These are phyloP conservation scores for Stachybotrys elegans DNA, from an alignment of 2,329 filamentous ascomycete genomes.

Conservation along the genomic window DNA sequence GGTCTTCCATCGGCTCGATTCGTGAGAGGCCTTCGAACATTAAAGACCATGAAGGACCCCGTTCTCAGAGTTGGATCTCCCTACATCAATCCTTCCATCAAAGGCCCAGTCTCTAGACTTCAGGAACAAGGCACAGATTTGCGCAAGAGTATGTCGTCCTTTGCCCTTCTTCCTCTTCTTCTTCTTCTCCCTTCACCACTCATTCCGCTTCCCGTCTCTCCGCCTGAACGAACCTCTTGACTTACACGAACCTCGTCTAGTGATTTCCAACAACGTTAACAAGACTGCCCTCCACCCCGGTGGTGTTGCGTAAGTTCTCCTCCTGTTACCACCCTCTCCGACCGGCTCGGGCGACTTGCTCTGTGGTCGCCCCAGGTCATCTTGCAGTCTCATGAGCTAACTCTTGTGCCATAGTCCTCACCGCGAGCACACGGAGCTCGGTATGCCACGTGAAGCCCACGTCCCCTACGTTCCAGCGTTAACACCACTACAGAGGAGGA, in stretches of 20 bases:
- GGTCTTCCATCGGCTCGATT: not conserved
- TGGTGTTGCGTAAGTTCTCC: slow-evolving; percentile 76
- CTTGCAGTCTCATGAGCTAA: too few relatives aligned
- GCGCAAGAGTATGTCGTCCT: slow-evolving; percentile 34
- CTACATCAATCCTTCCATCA: slow-evolving; percentile 31
- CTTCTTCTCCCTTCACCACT: too few relatives aligned
- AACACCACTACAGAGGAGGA: slow-evolving; percentile 64
- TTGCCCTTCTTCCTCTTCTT: too few relatives aligned
- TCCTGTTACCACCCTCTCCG: slow-evolving; percentile 5
- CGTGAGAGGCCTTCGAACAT: not conserved
- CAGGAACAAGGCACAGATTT: slow-evolving; percentile 31
- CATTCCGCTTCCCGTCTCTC: slow-evolving; percentile 4
- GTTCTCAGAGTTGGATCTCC: slow-evolving; percentile 30
- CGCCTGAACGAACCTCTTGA: slow-evolving; percentile 10
- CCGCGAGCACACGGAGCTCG: slow-evolving; percentile 89
- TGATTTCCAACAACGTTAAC: slow-evolving; percentile 66
- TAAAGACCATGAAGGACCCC: slow-evolving; percentile 33
- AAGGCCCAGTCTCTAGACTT: slow-evolving; percentile 34
- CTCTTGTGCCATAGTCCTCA: slow-evolving; percentile 56
- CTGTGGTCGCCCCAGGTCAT: too few relatives aligned
- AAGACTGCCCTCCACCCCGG: slow-evolving; percentile 87
- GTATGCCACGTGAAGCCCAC: slow-evolving; percentile 26
- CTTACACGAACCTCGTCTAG: slow-evolving; percentile 24
- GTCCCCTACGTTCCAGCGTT: too few relatives aligned
- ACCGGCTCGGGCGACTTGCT: slow-evolving; percentile 2